Percentiles rank a stretch among this genome's conserved stretches.
phyloP scores from a whole-genome alignment of 1,284 basidiomycete genomes.

The Puccinia polysora region DNA sequence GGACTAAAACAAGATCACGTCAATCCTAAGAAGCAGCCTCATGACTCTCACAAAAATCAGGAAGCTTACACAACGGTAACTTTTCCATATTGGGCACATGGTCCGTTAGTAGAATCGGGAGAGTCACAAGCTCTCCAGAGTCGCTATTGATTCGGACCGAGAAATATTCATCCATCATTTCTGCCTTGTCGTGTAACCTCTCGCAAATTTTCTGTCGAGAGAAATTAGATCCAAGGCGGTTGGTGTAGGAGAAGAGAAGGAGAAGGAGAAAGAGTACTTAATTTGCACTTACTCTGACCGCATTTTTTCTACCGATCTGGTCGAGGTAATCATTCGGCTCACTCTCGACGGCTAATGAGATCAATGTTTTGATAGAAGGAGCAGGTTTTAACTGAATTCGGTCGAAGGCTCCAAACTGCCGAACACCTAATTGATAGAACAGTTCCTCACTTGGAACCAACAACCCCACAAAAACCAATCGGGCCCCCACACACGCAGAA shows the following conservation, averaged over 20 bases:
- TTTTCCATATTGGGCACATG: constrained; percentile 81
- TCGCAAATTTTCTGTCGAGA: constrained; percentile 48
- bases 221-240: not conserved
- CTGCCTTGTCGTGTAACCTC: constrained; percentile 58
- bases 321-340: constrained; percentile 57
- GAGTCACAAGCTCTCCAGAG: constrained; percentile 62
- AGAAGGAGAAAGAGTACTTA: not conserved
- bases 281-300: constrained; percentile 63
- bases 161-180: constrained; percentile 93
- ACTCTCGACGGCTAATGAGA: constrained; percentile 72
- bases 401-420: constrained; percentile 81
- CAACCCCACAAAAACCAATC: not conserved
- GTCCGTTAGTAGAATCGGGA: constrained; percentile 76
- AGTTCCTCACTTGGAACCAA: constrained; percentile 69
- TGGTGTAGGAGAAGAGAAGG: not conserved
- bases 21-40: too few relatives aligned
- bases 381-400: constrained; percentile 76
- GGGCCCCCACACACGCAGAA: too few relatives aligned
- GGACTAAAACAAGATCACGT: constrained; percentile 46
- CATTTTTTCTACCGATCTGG: constrained; percentile 55
- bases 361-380: constrained; percentile 65
- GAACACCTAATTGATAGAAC: constrained; percentile 86
- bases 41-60: too few relatives aligned
- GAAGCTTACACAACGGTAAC: constrained; percentile 63
- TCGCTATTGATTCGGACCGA: constrained; percentile 65